Evolutionary conservation across 176 grass and related monocot species (phyloP), one percentile per base, ranked within the genome.

Genomic region (Oryza glumipatula): DNA sequence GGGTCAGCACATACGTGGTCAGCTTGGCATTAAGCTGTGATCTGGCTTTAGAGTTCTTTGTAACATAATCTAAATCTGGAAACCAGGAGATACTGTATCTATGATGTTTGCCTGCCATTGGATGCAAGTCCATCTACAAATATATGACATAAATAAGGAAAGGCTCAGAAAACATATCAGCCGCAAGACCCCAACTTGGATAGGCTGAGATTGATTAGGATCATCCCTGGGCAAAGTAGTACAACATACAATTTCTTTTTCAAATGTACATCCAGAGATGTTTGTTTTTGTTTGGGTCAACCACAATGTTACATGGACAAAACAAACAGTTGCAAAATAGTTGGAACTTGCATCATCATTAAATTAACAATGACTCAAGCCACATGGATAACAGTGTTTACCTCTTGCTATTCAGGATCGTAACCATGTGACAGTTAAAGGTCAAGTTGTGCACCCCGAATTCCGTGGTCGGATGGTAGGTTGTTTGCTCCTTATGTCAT

Each of bases 381-480:
- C 21, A 69, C 60, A 48, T 70, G 66, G 70, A 80, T 88, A 86
- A 88, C 38, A 84, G 47, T 88, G 11, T 84, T 64, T 83, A 80
- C 44, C 56, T 84, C 87, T 68, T 87, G 49, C 67, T 88, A 81
- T 88, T 49, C 89, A 98, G 96, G 96, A 98, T 52, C 89, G 93
- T 74, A 94, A 95, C 44, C 94, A 98, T 4, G 86, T 98, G 82
- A 87, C 86, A 72, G 83, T 89, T 24, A 90, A 90, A 89, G 89
- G 35, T 91, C 85, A 88, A 86, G 88, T 77, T 73, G 63, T 98
- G 64, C 78, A 94, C 85, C 96, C 93, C 76, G 91, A 98, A 85
- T 98, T 98, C 74, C 93, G 96, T 80, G 93, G 93, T 80, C 93
- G 96, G 68, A 98, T 98, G 96, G 96, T 98, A 92, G 88, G 83